These are phyloP conservation scores for Pichia cabralensis DNA, from an alignment of 805 yeast genomes.

Conservation along the genomic window DNA sequence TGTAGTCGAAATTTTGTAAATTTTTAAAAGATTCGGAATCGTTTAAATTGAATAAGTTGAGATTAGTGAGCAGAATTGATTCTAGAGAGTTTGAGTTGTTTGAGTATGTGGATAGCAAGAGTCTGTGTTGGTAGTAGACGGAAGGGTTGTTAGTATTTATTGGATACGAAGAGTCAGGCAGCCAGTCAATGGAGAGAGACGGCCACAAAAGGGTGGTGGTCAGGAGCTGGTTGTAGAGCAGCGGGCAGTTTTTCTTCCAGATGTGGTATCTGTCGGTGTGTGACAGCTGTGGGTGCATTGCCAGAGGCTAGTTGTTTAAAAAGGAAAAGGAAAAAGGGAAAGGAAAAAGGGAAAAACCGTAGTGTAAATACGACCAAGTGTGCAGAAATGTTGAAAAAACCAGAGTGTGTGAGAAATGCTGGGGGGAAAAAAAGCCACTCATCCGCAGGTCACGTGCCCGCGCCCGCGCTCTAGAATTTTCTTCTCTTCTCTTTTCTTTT, in stretches of 20 bases:
- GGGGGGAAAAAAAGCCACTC: too few species aligned
- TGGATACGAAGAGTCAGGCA: conserved; percentile 35
- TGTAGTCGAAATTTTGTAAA: conserved; percentile 24
- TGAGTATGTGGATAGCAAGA: conserved; percentile 54
- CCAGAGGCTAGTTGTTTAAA: too few species aligned
- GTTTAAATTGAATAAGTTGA: neutral
- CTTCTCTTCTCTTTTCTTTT: too few species aligned
- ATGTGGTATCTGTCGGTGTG: conserved; percentile 28
- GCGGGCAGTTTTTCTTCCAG: conserved; percentile 56
- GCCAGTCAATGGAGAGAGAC: conserved; percentile 48
- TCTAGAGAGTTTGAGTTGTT: conserved; percentile 33
- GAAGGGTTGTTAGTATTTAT: neutral
- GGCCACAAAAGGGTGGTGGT: conserved; percentile 57
- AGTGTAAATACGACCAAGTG: too few species aligned
- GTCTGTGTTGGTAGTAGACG: conserved; percentile 21
- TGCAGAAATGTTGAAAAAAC: too few species aligned
- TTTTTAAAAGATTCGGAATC: neutral
- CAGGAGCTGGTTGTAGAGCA: conserved; percentile 42
- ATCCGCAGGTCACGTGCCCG: too few species aligned
- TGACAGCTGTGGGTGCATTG: too few species aligned
- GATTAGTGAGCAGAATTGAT: conserved; percentile 12
- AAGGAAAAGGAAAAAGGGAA: too few species aligned
- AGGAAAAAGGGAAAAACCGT: too few species aligned
- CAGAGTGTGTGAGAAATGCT: too few species aligned
- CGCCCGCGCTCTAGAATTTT: too few species aligned